Conservation (phyloP, 345 rosid species). For the Reutealis trisperma region DNA sequence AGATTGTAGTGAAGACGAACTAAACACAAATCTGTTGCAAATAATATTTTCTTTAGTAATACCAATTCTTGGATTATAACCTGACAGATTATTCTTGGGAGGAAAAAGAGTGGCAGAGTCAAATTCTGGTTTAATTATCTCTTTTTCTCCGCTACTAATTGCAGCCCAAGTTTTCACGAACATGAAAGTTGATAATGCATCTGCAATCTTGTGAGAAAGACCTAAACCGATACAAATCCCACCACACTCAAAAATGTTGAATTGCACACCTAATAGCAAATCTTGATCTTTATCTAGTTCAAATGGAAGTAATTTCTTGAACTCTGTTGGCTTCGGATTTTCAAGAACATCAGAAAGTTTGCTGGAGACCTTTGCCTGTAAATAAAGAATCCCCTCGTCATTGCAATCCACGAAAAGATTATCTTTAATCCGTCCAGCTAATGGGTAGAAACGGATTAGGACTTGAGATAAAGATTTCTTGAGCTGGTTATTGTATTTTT, state of each 20-base stretch:
- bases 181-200: conserved; percentile 36
- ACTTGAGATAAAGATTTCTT: conserved; percentile 47
- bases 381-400: conserved; percentile 32
- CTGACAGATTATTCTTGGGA: conserved; percentile 14
- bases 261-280: conserved; percentile 29
- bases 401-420: conserved; percentile 28
- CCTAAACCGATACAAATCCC: conserved; percentile 41
- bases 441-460: conserved; percentile 46
- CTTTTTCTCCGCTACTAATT: conserved; percentile 20
- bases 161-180: conserved; percentile 42
- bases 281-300: conserved; percentile 15
- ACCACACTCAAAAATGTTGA: conserved; percentile 42
- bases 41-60: conserved; percentile 10
- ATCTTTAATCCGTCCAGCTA: conserved; percentile 48
- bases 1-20: not conserved
- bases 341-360: conserved; percentile 19
- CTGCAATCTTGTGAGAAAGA: conserved; percentile 47
- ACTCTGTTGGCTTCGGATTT: conserved; percentile 18
- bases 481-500: conserved; percentile 17
- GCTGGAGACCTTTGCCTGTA: conserved; percentile 24
- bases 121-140: not conserved
- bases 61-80: conserved; percentile 13
- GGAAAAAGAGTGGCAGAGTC: conserved; percentile 24
- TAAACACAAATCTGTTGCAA: conserved; percentile 19
- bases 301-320: conserved; percentile 32